These are phyloP conservation scores for Saccharomycopsis sp. DNA, from an alignment of 805 yeast genomes.

Conservation along the genomic window DNA sequence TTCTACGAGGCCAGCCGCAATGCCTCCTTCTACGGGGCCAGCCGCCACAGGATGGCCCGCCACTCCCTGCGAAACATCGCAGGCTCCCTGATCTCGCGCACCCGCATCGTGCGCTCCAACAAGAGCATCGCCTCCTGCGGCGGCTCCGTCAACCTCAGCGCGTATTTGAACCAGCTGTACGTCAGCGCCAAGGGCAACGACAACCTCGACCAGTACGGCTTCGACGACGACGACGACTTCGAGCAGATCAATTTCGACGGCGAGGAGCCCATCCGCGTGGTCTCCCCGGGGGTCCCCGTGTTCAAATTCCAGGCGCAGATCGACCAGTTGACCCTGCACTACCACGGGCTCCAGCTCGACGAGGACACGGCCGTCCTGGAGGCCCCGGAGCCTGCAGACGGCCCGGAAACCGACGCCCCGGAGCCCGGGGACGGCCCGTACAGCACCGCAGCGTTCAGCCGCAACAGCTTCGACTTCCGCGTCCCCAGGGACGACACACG, in stretches of 20 bases:
- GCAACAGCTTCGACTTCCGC: slow-evolving; percentile 16
- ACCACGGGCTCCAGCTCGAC: slow-evolving; percentile 11
- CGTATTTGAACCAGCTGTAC: slow-evolving; percentile 8
- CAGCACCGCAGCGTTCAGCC: slow-evolving; percentile 1
- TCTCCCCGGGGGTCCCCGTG: slow-evolving; percentile 21
- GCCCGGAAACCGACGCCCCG: too few relatives aligned
- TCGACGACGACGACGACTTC: slow-evolving; percentile 4
- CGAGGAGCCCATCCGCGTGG: slow-evolving; percentile 20
- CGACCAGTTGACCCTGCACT: slow-evolving; percentile 15
- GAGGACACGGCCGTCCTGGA: slow-evolving; percentile 1
- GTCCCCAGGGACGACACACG: background rate
- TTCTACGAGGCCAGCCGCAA: too few relatives aligned
- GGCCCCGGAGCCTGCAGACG: too few relatives aligned
- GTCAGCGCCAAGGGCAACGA: slow-evolving; percentile 10
- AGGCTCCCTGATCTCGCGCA: too few relatives aligned
- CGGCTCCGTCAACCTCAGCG: slow-evolving; percentile 17
- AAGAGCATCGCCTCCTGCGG: slow-evolving; percentile 19
- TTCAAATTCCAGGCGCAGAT: slow-evolving; percentile 7
- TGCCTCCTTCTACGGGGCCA: background rate
- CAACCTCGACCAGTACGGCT: slow-evolving; percentile 11
- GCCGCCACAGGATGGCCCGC: background rate
- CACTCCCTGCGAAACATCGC: background rate
- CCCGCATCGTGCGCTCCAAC: slow-evolving; percentile 12
- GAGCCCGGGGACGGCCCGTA: too few relatives aligned
- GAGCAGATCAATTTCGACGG: slow-evolving; percentile 12